Evolutionary conservation across 2,329 filamentous ascomycete species (phyloP), one percentile per base, ranked within the genome.

Genomic region (Fusarium sublunatum): DNA sequence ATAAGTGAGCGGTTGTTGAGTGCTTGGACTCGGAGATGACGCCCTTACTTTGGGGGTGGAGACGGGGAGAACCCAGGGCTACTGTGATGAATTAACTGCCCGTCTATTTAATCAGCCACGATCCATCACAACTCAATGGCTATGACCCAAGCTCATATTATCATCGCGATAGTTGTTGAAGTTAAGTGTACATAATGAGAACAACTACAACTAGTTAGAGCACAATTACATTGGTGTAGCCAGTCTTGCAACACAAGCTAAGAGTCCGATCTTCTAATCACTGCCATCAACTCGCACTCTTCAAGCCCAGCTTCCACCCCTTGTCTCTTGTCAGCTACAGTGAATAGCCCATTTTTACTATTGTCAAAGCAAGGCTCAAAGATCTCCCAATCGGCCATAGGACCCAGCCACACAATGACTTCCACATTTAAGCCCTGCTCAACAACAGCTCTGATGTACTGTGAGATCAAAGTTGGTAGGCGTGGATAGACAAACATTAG

Each of bases 401-500:
- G 71, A 2, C 71, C 71, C 1, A 73, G 31, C 69, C 69, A 73
- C 4, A 73, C 51, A 24, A 71, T 46, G 10, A 48, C 42, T 7
- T 46, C 15, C 6, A 70, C 42, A 9, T 34, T 35, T 4, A 61
- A 19, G 6, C 50, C 39, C 28, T 48, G 34, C 28, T 58, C 39
- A 9, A 28, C 11, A 13, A 65, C 38, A 11, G 12, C 32, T n/a
- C 62, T 43, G 6, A 72, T 52, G 26, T 77, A 77, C 31, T 56
- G 58, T 7, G 52, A 40, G 13, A 77, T 67, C 10, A 77, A 29
- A 2, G 41, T 44, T 2, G 70, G 68, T 25, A 74, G 72, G 2
- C 75, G 74, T 11, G 75, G 75, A 28, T 77, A 77, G 8, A 73
- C 68, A 54, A 77, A 77, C 54, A 76, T 50, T 38, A 76, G 52